Conservation (phyloP, 2,329 filamentous ascomycete genomes). For the Pseudocercospora vitis region DNA sequence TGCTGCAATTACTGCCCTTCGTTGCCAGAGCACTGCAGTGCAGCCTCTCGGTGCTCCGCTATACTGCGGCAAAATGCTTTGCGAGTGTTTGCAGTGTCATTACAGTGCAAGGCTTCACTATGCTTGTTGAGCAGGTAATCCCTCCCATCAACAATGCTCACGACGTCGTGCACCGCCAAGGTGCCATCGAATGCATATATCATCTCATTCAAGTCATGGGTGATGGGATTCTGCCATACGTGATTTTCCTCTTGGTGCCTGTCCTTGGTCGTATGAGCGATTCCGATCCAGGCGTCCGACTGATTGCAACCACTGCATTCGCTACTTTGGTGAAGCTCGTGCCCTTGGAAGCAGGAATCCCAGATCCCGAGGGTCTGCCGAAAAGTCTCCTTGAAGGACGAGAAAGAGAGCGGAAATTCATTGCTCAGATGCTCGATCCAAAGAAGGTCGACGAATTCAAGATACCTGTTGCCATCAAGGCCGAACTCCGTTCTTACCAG, state of each 20-base stretch:
- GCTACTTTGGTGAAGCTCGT: conserved; percentile 96
- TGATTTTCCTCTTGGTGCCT: conserved; percentile 97
- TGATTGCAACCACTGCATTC: conserved; percentile 94
- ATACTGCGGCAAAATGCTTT: conserved; percentile 95
- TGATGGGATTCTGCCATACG: conserved; percentile 90
- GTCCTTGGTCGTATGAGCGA: conserved; percentile 98
- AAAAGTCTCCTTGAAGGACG: conserved; percentile 83
- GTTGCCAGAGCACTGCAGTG: conserved; percentile 87
- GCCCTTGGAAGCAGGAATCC: conserved; percentile 93
- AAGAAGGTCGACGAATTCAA: conserved; percentile 94
- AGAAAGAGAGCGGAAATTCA: conserved; percentile 93
- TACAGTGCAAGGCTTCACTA: conserved; percentile 91
- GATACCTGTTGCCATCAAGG: conserved; percentile 96
- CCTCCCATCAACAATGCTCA: conserved; percentile 88
- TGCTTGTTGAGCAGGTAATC: conserved; percentile 87
- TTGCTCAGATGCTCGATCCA: conserved; percentile 90
- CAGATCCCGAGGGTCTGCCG: conserved; percentile 90
- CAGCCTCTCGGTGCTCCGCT: conserved; percentile 85
- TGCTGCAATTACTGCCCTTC: conserved; percentile 79
- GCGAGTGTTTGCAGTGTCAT: conserved; percentile 97
- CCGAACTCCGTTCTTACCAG: conserved; percentile 92
- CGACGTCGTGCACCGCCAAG: conserved; percentile 86
- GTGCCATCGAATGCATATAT: conserved; percentile 92
- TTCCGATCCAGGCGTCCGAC: conserved; percentile 89
- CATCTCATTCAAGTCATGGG: conserved; percentile 99